Evolutionary conservation across 257 asterid genomes (phyloP).

Genomic region (Solanum sparsipilum): DNA sequence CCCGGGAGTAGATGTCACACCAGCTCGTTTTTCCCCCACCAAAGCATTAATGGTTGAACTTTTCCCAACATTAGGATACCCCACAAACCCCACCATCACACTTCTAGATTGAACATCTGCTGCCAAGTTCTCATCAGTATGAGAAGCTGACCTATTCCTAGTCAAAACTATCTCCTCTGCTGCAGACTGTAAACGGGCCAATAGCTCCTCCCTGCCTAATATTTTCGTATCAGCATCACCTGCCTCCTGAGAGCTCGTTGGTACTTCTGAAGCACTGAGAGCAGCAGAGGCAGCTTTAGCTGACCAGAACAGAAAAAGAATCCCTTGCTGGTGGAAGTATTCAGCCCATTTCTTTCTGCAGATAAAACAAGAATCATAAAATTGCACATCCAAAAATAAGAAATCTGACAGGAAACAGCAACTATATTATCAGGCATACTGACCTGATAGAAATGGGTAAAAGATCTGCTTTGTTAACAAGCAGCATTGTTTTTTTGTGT

Average conservation of each 20-base stretch:
- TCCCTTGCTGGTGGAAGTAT: constrained; percentile 59
- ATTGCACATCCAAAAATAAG: not conserved
- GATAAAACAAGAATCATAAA: not conserved
- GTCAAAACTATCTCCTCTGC: constrained; percentile 73
- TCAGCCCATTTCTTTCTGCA: constrained; percentile 80
- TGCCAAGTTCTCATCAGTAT: constrained; percentile 12
- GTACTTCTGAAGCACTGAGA: constrained; percentile 16
- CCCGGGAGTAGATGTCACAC: constrained; percentile 99
- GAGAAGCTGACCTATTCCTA: constrained; percentile 28
- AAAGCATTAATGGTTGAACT: constrained; percentile 96
- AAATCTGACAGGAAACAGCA: not conserved
- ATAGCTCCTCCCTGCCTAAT: constrained; percentile 70
- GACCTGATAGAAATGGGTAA: constrained; percentile 74
- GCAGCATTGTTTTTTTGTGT: constrained; percentile 88
- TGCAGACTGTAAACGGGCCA: constrained; percentile 68
- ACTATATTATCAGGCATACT: constrained; percentile 6
- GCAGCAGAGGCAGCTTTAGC: constrained; percentile 88
- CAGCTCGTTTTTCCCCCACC: constrained; percentile 87
- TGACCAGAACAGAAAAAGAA: constrained; percentile 93
- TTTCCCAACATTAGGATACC: constrained; percentile 98
- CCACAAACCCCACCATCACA: constrained; percentile 89
- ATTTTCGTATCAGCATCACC: constrained; percentile 47
- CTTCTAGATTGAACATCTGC: constrained; percentile 12
- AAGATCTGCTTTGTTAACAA: constrained; percentile 95
- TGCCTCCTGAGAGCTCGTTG: constrained; percentile 22